A percentile compares a stretch with the other conserved stretches of the same genome.
Evolutionary conservation across 2,329 filamentous ascomycete species (phyloP).

Genomic region (Xylariales sp.): DNA sequence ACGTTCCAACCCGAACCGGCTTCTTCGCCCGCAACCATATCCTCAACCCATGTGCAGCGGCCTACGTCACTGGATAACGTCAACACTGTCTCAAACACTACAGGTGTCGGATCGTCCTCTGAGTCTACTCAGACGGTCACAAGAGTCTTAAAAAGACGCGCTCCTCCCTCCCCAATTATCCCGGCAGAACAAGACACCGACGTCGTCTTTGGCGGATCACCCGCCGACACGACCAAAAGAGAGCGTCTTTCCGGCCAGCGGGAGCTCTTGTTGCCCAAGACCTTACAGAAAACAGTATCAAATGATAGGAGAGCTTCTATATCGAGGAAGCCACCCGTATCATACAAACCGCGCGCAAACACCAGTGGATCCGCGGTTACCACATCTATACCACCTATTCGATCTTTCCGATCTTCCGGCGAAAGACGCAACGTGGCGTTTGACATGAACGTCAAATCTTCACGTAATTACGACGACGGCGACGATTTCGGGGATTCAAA

Average conservation of each 20-base stretch:
- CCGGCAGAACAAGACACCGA: conserved; percentile 18
- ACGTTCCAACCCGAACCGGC: conserved; percentile 53
- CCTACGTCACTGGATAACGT: conserved; percentile 53
- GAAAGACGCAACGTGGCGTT: conserved; percentile 65
- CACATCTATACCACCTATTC: conserved; percentile 63
- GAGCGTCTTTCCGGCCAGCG: conserved; percentile 58
- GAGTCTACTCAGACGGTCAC: conserved; percentile 47
- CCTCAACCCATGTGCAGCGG: conserved; percentile 50
- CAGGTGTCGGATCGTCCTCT: conserved; percentile 45
- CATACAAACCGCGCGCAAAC: conserved; percentile 58
- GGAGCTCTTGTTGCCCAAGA: conserved; percentile 60
- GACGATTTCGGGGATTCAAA: conserved; percentile 57
- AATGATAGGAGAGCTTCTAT: conserved; percentile 62
- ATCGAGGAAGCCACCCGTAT: conserved; percentile 61
- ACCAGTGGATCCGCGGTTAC: conserved; percentile 48
- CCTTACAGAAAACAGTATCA: conserved; percentile 55
- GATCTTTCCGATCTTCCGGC: conserved; percentile 67
- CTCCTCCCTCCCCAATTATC: conserved; percentile 43
- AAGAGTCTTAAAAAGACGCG: conserved; percentile 53
- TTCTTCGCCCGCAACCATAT: conserved; percentile 43
- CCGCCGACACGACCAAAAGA: conserved; percentile 49
- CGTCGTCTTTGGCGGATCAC: conserved; percentile 25
- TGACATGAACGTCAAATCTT: conserved; percentile 62
- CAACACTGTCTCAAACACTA: conserved; percentile 33
- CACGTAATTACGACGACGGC: conserved; percentile 58